Evolutionary conservation across 2,329 filamentous ascomycete genomes (phyloP).

Genomic region (Ophiostoma sp.): DNA sequence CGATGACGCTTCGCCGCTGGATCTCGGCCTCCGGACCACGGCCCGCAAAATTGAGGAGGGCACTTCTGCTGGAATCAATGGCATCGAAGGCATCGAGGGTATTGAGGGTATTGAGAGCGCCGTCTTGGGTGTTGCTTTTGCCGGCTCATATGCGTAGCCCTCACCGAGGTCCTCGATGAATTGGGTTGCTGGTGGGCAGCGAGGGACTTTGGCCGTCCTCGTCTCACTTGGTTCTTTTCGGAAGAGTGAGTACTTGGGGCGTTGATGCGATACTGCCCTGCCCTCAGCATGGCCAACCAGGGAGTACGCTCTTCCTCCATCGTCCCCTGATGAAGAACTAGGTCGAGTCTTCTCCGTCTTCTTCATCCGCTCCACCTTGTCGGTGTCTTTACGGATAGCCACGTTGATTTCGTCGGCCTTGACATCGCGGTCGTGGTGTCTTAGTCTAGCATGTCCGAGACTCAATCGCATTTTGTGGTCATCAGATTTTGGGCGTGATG

Average conservation of each 20-base stretch:
- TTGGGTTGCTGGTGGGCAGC: neutral
- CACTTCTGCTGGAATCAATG: no score
- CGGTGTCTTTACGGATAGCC: neutral
- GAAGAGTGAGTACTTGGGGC: neutral
- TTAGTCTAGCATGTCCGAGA: constrained; percentile 1
- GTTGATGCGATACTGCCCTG: neutral
- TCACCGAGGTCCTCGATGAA: constrained; percentile 8
- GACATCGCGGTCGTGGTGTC: neutral
- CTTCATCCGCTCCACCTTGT: neutral
- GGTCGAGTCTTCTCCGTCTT: neutral
- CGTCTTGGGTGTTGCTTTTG: neutral
- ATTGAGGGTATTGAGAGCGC: neutral
- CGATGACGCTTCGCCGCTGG: neutral
- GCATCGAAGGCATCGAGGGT: neutral
- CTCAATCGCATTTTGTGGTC: neutral
- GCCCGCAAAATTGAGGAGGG: neutral
- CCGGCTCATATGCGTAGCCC: neutral
- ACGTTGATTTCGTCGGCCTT: neutral
- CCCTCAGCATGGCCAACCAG: neutral
- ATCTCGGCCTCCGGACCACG: neutral
- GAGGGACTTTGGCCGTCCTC: neutral
- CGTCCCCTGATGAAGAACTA: constrained; percentile 3
- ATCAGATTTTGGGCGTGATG: neutral
- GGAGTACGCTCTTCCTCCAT: neutral
- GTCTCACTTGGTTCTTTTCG: neutral